Base-by-base conservation (phyloP, 2,329 filamentous ascomycete genomes). In the Decorospora gaudefroyi region DNA sequence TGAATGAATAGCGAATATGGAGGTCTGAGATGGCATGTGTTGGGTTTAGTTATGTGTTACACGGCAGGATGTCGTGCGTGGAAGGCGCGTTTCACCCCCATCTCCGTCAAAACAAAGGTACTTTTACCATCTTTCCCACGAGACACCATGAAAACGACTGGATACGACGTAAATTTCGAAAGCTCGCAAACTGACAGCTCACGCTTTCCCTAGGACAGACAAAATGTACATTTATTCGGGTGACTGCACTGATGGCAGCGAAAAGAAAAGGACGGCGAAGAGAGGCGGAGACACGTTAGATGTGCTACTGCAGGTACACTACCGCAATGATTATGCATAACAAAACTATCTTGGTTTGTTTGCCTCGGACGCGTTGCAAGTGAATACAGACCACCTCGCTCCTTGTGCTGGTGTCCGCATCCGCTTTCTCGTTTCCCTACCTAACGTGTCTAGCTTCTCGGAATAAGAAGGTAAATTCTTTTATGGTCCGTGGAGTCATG, bases 271-370 rank as follows among this genome's bases (percentile, higher is more conserved):
- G 30, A 39, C 21, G 41, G 35, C n/a, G 21, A 23, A 36, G 23
- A 13, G 45, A 47, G 23, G 35, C 25, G 30, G 22, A 40, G 44
- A 39, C 28, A 40, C 42, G 44, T 34, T 28, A 33, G n/a, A 37
- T n/a, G 53, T 55, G 44, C 33, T 53, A 60, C 60, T 44, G 45
- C 57, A 61, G 48, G 40, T 42, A 34, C 44, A 43, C 42, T 43
- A 50, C 47, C 13, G 29, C 22, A 27, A 15, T n/a, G n/a, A n/a
- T 13, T 6, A 53, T 58, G 57, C 59, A 59, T 37, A 47, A 48
- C 29, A 40, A 40, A 16, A 39, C 42, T 30, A 18, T 39, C 37
- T 13, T 39, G 39, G 33, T 36, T 44, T 51, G 42, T 57, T 57
- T 55, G 46, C 33, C 16, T 38, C 29, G 34, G 22, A 11, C 13